phyloP scores from a whole-genome alignment of 441 rosid species.

The Biscutella auriculata region DNA sequence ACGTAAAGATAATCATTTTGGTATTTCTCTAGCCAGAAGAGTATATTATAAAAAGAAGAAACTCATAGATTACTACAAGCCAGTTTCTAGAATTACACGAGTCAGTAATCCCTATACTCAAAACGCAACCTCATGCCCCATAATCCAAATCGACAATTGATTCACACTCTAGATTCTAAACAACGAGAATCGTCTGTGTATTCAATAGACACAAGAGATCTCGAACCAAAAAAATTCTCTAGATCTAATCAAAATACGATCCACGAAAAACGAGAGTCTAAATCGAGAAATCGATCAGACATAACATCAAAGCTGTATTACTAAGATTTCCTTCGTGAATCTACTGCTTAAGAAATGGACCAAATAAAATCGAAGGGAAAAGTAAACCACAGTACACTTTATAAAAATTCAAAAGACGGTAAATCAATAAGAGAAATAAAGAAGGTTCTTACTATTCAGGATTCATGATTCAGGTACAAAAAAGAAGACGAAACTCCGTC shows the following conservation, averaged over 20 bases:
- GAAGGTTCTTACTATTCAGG: slow-evolving; percentile 67
- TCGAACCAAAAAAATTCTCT: slow-evolving; percentile 6
- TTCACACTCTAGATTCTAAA: background rate
- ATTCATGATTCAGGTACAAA: slow-evolving; percentile 46
- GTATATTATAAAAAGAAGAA: background rate
- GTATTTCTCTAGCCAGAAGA: background rate
- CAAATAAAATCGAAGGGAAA: background rate
- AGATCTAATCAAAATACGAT: slow-evolving; percentile 26
- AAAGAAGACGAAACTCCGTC: background rate
- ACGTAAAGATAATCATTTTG: background rate
- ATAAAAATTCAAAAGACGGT: background rate
- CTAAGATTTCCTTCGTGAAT: background rate
- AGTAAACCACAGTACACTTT: background rate
- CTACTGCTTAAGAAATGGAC: slow-evolving; percentile 1
- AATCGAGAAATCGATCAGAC: background rate
- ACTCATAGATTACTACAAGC: background rate
- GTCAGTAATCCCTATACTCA: background rate
- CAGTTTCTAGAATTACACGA: background rate
- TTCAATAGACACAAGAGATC: slow-evolving; percentile 18
- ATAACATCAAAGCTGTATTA: background rate
- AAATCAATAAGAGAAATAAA: background rate
- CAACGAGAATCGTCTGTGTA: background rate
- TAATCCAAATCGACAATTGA: background rate
- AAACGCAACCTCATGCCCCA: slow-evolving; percentile 1
- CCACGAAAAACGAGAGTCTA: background rate